phyloP scores from a whole-genome alignment of 2,329 filamentous ascomycete species.

The Aspergillus latus region DNA sequence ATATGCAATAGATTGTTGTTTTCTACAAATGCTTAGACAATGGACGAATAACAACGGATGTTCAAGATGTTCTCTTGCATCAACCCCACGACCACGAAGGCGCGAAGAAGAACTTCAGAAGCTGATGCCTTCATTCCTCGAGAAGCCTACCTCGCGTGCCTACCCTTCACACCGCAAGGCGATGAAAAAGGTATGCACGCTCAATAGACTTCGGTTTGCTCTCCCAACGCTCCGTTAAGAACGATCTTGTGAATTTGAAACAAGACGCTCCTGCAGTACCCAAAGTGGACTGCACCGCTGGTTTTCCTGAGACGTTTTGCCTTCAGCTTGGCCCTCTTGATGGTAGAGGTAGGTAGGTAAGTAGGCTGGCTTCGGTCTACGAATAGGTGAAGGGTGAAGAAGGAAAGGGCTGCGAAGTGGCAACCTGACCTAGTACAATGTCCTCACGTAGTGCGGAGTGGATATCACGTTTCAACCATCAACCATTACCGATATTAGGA shows the following conservation, averaged over 20 bases:
- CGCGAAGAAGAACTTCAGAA: conserved; percentile 27
- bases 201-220: conserved; percentile 41
- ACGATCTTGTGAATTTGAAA: conserved; percentile 57
- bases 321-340: not conserved
- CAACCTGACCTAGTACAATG: not conserved
- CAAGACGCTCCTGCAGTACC: conserved; percentile 71
- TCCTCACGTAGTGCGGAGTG: no score
- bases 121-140: conserved; percentile 41
- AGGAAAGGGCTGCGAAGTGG: not conserved
- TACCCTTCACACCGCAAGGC: conserved; percentile 17
- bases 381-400: not conserved
- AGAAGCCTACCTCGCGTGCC: conserved; percentile 19
- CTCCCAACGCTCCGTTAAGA: conserved; percentile 84
- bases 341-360: not conserved
- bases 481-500: no score
- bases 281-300: conserved; percentile 71
- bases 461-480: no score
- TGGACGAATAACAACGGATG: conserved; percentile 20
- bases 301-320: conserved; percentile 32
- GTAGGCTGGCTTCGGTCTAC: not conserved
- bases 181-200: conserved; percentile 24
- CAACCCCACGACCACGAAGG: conserved; percentile 32
- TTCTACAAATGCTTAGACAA: conserved; percentile 4
- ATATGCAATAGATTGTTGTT: not conserved
- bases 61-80: conserved; percentile 44